Conservation (phyloP, 2,329 filamentous ascomycete genomes). For the Pestalotiopsis sp. region DNA sequence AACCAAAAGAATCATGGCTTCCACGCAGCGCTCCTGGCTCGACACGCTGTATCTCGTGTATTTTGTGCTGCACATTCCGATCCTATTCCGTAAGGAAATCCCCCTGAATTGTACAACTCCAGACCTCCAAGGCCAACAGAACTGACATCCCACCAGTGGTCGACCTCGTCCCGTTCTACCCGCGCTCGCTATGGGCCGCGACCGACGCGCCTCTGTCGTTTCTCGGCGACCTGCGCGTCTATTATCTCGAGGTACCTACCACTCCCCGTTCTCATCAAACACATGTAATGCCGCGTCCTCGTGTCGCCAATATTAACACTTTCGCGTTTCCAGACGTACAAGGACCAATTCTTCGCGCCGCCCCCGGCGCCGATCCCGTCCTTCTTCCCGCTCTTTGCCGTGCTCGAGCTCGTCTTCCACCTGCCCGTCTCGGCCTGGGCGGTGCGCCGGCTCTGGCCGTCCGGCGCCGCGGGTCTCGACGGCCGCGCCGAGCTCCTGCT, state of each 20-base stretch:
- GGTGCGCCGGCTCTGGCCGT: slow-evolving; percentile 36
- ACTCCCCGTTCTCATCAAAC: not conserved
- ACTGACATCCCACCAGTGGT: slow-evolving; percentile 39
- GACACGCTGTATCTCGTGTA: slow-evolving; percentile 34
- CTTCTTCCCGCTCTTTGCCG: slow-evolving; percentile 55
- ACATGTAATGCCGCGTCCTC: not conserved
- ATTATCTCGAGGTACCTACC: slow-evolving; percentile 39
- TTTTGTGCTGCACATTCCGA: slow-evolving; percentile 32
- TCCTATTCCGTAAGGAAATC: slow-evolving; percentile 31
- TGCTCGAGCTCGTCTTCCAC: slow-evolving; percentile 51
- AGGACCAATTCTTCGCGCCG: slow-evolving; percentile 54
- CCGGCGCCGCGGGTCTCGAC: slow-evolving; percentile 27
- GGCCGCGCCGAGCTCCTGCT: slow-evolving; percentile 50
- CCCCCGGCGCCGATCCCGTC: slow-evolving; percentile 35
- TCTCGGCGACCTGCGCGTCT: slow-evolving; percentile 44
- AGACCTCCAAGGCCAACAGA: not conserved
- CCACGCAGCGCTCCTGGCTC: slow-evolving; percentile 21
- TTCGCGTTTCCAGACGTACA: slow-evolving; percentile 34
- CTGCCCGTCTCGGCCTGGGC: slow-evolving; percentile 54
- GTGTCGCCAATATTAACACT: not conserved
- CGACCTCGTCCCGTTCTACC: slow-evolving; percentile 57
- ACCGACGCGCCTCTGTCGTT: slow-evolving; percentile 48
- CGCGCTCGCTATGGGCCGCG: slow-evolving; percentile 43
- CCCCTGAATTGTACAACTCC: not conserved
- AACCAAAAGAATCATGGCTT: slow-evolving; percentile 8